Evolutionary conservation across 345 rosid species (phyloP), one percentile per base, ranked within the genome.

Genomic region (Pugionium dolabratum): DNA sequence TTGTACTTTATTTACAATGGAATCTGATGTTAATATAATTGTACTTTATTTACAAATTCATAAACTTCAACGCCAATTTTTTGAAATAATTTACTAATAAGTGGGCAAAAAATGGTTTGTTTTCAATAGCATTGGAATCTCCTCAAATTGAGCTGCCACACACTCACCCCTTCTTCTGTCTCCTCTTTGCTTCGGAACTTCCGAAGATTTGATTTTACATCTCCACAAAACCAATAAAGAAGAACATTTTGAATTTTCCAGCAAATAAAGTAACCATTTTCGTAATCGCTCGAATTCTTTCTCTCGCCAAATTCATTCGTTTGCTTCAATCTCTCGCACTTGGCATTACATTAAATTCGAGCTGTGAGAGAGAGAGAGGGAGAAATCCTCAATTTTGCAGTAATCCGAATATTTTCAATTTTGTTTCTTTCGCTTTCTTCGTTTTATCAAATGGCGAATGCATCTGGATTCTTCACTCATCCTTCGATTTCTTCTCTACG

Each of bases 381-480:
- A 59, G 53, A 62, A 71, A 70, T 77, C 78, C 32, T 59, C 33
- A 10, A 55, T 77, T n/a, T 70, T 43, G 70, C 52, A 47, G 39
- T 25, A 56, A 36, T 40, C 62, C 8, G 18, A 49, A 31, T n/a
- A 5, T 26, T 49, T 41, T 29, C 39, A 31, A 27, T 44, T 45
- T 46, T 10, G 7, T 59, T 55, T 52, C 4, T 1, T 29, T 26
- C 18, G 54, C 11, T 61, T 46, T 34, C 2, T 35, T 39, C 6
- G 9, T 4, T 4, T 30, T 26, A 2, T 49, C 6, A 48, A 69
- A 92, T 89, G 98, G 98, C 95, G 44, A 88, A 81, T 78, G 85
- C 90, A 76, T 86, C 86, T 79, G 90, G 90, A 53, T 73, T 85
- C 53, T 75, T 83, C 66, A 73, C 81, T 62, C 73, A 67, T 41